These are phyloP conservation scores for Wickerhamiella qilinensis DNA, from an alignment of 805 yeast species.

Conservation along the genomic window DNA sequence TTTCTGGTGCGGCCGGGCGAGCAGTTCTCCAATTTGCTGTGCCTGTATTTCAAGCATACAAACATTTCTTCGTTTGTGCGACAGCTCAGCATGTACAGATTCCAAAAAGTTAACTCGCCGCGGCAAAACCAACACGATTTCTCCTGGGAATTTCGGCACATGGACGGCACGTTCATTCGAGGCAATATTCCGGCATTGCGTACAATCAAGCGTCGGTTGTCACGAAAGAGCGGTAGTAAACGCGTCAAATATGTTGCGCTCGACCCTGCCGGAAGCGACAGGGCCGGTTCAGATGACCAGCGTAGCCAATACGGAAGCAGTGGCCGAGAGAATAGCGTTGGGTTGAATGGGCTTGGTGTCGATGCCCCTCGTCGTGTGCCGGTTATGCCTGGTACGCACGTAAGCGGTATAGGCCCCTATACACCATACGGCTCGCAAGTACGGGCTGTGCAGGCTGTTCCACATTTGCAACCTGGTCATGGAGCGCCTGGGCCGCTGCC, in stretches of 20 bases:
- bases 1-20: constrained; percentile 76
- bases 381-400: no score
- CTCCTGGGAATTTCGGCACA: constrained; percentile 81
- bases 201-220: constrained; percentile 63
- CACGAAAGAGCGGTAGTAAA: constrained; percentile 22
- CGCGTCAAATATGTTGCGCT: neutral
- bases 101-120: constrained; percentile 41
- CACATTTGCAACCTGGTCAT: no score
- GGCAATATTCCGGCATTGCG: constrained; percentile 66
- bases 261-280: no score
- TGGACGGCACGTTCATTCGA: constrained; percentile 58
- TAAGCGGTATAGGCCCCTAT: no score
- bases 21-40: constrained; percentile 61
- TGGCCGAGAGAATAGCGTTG: no score
- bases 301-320: no score
- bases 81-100: constrained; percentile 92
- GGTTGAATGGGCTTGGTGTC: no score
- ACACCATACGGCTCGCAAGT: no score
- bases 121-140: constrained; percentile 5
- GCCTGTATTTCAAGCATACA: constrained; percentile 76
- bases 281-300: no score
- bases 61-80: constrained; percentile 87
- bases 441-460: no score
- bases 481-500: no score
- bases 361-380: no score